A percentile compares a stretch with the other conserved stretches of the same genome.
phyloP scores from a whole-genome alignment of 1,284 basidiomycete species.

The Veloboletus limbatus region DNA sequence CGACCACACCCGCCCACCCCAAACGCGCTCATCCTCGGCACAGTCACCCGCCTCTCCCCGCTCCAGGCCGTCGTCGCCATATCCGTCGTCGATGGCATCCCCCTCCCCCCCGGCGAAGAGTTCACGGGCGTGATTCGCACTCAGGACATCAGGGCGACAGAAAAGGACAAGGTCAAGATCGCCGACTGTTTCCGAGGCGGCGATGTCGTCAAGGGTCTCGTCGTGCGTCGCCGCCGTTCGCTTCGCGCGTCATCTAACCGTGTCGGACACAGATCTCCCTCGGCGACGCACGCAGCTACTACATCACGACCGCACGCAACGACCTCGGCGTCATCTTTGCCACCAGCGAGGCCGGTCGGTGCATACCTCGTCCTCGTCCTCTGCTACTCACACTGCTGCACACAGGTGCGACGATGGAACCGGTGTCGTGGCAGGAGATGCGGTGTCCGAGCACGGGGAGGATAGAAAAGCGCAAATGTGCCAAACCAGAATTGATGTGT shows the following conservation, averaged over 20 bases:
- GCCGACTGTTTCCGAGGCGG: conserved; percentile 94
- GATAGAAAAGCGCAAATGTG: conserved; percentile 85
- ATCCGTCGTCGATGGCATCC: conserved; percentile 87
- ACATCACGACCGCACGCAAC: conserved; percentile 91
- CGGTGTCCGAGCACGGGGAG: conserved; percentile 79
- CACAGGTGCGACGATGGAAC: conserved; percentile 74
- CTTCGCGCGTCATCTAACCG: conserved; percentile 4
- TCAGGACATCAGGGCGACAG: conserved; percentile 90
- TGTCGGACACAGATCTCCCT: conserved; percentile 69
- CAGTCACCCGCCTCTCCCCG: conserved; percentile 83
- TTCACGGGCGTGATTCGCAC: conserved; percentile 90
- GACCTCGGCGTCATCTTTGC: conserved; percentile 92
- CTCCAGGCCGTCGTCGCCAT: conserved; percentile 87
- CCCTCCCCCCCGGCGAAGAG: conserved; percentile 86
- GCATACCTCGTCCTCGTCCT: neutral
- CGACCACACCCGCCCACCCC: conserved; percentile 68
- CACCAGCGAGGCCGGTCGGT: conserved; percentile 73
- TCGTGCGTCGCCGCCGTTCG: conserved; percentile 57
- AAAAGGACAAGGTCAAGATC: conserved; percentile 92
- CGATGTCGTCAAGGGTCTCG: conserved; percentile 90
- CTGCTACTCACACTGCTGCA: neutral
- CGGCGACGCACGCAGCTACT: conserved; percentile 92
- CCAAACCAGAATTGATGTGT: conserved; percentile 59
- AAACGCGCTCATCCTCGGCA: conserved; percentile 75
- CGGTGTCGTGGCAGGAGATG: conserved; percentile 92